Evolutionary conservation across 2,329 filamentous ascomycete genomes (phyloP).

Genomic region (Clarireedia monteithiana): DNA sequence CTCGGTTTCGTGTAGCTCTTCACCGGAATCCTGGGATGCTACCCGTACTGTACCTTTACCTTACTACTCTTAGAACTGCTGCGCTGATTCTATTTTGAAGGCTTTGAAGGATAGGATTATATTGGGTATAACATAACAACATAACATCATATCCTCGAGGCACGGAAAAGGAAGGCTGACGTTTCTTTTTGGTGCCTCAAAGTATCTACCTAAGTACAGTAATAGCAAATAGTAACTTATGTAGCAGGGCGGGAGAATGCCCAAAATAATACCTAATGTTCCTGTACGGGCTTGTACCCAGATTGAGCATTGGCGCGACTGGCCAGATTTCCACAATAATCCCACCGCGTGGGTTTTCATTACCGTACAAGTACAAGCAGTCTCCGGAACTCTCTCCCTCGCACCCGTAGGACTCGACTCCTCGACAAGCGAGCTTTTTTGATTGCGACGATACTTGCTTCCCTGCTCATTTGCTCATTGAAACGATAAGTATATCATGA

Average conservation of each 20-base stretch:
- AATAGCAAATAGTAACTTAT: too few species aligned
- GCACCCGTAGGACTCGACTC: slow-evolving; percentile 1
- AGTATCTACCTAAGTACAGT: not conserved
- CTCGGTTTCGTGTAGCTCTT: too few species aligned
- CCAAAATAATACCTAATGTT: not conserved
- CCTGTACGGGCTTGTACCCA: not conserved
- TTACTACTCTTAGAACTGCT: too few species aligned
- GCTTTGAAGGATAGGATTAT: too few species aligned
- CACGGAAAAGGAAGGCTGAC: too few species aligned
- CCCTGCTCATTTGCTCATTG: not conserved
- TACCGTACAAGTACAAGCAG: not conserved
- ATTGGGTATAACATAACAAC: too few species aligned
- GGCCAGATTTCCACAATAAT: not conserved
- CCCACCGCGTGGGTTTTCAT: not conserved
- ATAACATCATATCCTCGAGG: too few species aligned
- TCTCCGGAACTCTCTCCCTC: slow-evolving; percentile 4
- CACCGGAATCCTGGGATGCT: too few species aligned
- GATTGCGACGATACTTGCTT: not conserved
- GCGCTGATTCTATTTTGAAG: too few species aligned
- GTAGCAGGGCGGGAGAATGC: not conserved
- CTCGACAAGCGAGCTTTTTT: not conserved
- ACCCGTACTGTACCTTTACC: too few species aligned
- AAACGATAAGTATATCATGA: not conserved
- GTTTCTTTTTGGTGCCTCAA: not conserved
- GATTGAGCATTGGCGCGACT: not conserved